Conservation (phyloP, 2,329 filamentous ascomycete genomes). For the Fusarium sp. region DNA sequence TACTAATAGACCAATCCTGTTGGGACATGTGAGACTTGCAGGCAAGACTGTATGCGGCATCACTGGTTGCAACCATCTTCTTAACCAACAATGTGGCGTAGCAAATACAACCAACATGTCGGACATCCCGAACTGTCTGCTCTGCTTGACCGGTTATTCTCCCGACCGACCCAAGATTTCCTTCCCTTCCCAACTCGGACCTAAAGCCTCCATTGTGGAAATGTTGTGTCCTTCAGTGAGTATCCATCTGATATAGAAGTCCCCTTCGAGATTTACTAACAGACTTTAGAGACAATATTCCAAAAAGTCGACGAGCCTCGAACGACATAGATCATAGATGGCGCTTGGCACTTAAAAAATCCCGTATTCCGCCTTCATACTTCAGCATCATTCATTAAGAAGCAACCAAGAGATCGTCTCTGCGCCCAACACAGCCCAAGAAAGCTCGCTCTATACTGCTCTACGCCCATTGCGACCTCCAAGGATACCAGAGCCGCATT, state of each 20-base stretch:
- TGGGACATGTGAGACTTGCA: background rate
- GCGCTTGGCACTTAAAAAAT: no score
- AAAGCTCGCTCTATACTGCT: no score
- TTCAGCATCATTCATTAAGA: no score
- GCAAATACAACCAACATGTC: background rate
- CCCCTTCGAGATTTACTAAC: no score
- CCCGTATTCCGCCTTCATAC: no score
- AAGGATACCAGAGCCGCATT: no score
- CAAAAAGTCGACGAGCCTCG: no score
- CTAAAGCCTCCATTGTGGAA: background rate
- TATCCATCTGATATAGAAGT: background rate
- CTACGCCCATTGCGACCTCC: no score
- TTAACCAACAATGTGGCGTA: slow-evolving; percentile 6
- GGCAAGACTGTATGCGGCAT: slow-evolving; percentile 6
- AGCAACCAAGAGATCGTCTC: no score
- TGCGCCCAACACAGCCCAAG: no score
- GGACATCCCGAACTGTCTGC: background rate
- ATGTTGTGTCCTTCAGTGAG: background rate
- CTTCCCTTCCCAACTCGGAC: background rate
- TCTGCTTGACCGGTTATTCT: background rate
- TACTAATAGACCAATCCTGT: background rate
- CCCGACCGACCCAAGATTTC: background rate
- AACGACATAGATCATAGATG: no score
- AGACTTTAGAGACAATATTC: no score
- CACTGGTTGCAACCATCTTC: background rate